A percentile compares a stretch with the other conserved stretches of the same genome.
These are phyloP conservation scores for Stagonosporopsis cucurbitacearum DNA, from an alignment of 2,329 filamentous ascomycete species.

Conservation along the genomic window DNA sequence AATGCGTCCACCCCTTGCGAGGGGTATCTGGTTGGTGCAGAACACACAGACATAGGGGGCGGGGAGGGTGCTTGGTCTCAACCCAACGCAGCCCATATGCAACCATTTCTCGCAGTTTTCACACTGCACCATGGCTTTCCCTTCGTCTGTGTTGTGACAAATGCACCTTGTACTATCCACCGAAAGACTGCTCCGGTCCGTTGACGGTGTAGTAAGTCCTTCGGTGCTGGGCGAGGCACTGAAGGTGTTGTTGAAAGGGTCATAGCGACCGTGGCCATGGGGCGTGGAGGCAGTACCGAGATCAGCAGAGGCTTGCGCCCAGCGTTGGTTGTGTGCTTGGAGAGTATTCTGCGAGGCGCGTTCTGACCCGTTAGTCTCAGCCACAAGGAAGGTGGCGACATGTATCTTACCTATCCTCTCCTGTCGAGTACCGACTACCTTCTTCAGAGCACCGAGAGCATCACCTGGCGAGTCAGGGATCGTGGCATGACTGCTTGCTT, in stretches of 20 bases:
- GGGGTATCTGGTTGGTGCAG: constrained; percentile 48
- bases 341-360: constrained; percentile 47
- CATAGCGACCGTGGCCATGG: constrained; percentile 32
- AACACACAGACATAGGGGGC: constrained; percentile 50
- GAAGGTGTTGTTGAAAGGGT: constrained; percentile 49
- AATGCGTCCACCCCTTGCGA: constrained; percentile 42
- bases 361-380: constrained; percentile 24
- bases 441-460: constrained; percentile 50
- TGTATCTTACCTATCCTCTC: constrained; percentile 42
- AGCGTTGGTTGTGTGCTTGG: constrained; percentile 54
- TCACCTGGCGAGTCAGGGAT: constrained; percentile 47
- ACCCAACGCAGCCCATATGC: constrained; percentile 64
- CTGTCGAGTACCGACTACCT: constrained; percentile 48
- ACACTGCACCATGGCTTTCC: constrained; percentile 67
- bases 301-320: constrained; percentile 54
- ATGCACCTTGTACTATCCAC: constrained; percentile 63
- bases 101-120: constrained; percentile 69
- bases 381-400: not conserved
- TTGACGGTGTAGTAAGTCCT: constrained; percentile 58
- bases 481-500: constrained; percentile 29
- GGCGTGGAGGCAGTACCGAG: constrained; percentile 29
- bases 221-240: constrained; percentile 56
- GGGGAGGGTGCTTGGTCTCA: constrained; percentile 56
- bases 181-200: constrained; percentile 59
- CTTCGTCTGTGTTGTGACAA: constrained; percentile 62